Evolutionary conservation across 257 asterid genomes (phyloP).

Genomic region (Pogostemon cablin): DNA sequence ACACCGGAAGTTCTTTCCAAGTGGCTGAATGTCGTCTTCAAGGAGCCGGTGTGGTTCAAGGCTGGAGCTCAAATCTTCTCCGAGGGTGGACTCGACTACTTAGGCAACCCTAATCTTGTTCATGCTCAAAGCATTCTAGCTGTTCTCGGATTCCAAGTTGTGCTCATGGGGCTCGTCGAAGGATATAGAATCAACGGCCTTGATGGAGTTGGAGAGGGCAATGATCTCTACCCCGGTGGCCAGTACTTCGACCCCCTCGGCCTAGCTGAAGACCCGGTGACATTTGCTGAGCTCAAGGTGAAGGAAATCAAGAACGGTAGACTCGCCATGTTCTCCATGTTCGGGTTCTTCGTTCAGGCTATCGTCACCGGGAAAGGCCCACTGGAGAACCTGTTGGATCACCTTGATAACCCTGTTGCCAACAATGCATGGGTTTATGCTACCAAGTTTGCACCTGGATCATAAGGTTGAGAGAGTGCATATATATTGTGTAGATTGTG

Average conservation of each 20-base stretch:
- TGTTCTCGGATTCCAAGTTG: constrained; percentile 76
- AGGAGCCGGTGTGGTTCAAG: constrained; percentile 88
- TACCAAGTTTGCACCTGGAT: constrained; percentile 72
- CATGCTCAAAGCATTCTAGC: constrained; percentile 88
- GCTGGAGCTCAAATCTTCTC: constrained; percentile 81
- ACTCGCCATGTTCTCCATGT: constrained; percentile 85
- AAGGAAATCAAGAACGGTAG: constrained; percentile 85
- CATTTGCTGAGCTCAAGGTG: constrained; percentile 79
- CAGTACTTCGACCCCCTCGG: constrained; percentile 85
- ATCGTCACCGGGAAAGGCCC: constrained; percentile 71
- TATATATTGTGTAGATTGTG: constrained; percentile 27
- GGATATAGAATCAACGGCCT: constrained; percentile 79
- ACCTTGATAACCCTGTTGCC: constrained; percentile 83
- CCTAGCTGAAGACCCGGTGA: constrained; percentile 66
- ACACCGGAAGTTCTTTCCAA: constrained; percentile 74
- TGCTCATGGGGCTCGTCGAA: constrained; percentile 81
- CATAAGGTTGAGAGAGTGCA: constrained; percentile 33
- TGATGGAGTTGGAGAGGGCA: constrained; percentile 84
- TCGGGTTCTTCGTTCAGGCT: constrained; percentile 71
- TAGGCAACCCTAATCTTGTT: constrained; percentile 79
- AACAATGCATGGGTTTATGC: constrained; percentile 88
- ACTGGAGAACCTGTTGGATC: constrained; percentile 70
- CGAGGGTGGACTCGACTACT: constrained; percentile 76
- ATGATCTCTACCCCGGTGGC: constrained; percentile 82
- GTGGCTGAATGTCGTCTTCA: constrained; percentile 59